phyloP scores from a whole-genome alignment of 208 protist species.

The Phytomonas francai region DNA sequence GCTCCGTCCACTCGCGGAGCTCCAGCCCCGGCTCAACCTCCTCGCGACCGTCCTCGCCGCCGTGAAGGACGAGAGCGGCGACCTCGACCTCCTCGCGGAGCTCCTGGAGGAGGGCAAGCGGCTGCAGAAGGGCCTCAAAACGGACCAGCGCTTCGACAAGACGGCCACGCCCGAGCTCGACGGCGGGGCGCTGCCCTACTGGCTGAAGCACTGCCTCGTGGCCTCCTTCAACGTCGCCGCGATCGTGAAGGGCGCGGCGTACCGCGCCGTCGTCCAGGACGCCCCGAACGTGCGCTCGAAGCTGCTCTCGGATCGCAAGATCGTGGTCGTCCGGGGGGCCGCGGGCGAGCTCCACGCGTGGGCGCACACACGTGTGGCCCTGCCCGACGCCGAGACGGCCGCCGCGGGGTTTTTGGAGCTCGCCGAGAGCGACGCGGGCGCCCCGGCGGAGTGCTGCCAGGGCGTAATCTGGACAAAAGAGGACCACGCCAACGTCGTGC shows the following conservation, averaged over 20 bases:
- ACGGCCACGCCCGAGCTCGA: constrained; percentile 36
- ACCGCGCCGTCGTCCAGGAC: constrained; percentile 52
- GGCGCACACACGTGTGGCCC: constrained; percentile 31
- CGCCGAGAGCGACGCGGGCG: constrained; percentile 15
- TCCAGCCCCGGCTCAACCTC: constrained; percentile 53
- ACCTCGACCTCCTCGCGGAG: constrained; percentile 35
- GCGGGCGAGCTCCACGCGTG: constrained; percentile 3
- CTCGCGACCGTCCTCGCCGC: constrained; percentile 31
- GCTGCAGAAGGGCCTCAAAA: constrained; percentile 41
- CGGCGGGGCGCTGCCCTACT: constrained; percentile 41
- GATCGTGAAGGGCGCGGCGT: constrained; percentile 23
- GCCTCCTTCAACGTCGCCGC: constrained; percentile 64
- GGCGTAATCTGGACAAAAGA: constrained; percentile 68
- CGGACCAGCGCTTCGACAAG: constrained; percentile 43
- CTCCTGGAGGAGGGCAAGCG: constrained; percentile 66
- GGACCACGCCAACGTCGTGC: constrained; percentile 31
- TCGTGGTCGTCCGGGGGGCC: constrained; percentile 36
- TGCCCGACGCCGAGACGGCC: constrained; percentile 18
- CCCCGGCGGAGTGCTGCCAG: constrained; percentile 14
- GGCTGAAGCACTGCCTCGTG: constrained; percentile 44
- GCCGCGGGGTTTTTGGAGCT: constrained; percentile 23
- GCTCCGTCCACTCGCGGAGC: constrained; percentile 26
- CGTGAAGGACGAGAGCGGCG: constrained; percentile 30
- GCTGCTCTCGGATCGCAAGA: constrained; percentile 33
- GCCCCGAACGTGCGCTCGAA: constrained; percentile 22